Conservation (phyloP, 495 filamentous ascomycete genomes). For the Hypomontagnella submonticulosa region DNA sequence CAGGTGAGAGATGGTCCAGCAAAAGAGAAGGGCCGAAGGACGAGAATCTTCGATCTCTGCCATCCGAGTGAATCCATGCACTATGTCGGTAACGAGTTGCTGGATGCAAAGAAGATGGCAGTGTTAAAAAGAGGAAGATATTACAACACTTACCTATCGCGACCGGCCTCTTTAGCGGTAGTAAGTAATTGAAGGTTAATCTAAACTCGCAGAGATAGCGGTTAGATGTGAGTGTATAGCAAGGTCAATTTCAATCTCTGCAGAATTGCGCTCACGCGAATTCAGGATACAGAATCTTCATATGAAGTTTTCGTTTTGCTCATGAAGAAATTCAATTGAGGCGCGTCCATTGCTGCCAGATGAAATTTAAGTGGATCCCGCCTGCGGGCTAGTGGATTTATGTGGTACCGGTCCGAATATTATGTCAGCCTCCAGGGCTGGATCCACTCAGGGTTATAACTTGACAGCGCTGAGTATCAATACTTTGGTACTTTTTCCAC, state of each 20-base stretch:
- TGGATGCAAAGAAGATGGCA: slow-evolving; percentile 46
- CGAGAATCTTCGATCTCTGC: slow-evolving; percentile 36
- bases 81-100: slow-evolving; percentile 34
- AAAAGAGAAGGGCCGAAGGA: slow-evolving; percentile 25
- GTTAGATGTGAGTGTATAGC: not conserved
- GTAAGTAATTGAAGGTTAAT: slow-evolving; percentile 5
- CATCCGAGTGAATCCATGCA: slow-evolving; percentile 46
- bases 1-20: slow-evolving; percentile 41
- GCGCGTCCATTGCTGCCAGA: not conserved
- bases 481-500: slow-evolving; percentile 1
- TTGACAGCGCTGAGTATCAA: not conserved
- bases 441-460: not conserved
- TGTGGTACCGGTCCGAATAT: slow-evolving; percentile 31
- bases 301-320: not conserved
- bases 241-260: too few species aligned
- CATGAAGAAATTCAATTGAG: not conserved
- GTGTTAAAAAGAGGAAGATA: slow-evolving; percentile 13
- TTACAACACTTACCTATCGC: slow-evolving; percentile 42
- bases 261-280: too few species aligned
- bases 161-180: not conserved
- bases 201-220: not conserved
- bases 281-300: not conserved
- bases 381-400: slow-evolving; percentile 22
- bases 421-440: not conserved
- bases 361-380: slow-evolving; percentile 4